Evolutionary conservation across 345 rosid genomes (phyloP).

Genomic region (Citrus glauca): DNA sequence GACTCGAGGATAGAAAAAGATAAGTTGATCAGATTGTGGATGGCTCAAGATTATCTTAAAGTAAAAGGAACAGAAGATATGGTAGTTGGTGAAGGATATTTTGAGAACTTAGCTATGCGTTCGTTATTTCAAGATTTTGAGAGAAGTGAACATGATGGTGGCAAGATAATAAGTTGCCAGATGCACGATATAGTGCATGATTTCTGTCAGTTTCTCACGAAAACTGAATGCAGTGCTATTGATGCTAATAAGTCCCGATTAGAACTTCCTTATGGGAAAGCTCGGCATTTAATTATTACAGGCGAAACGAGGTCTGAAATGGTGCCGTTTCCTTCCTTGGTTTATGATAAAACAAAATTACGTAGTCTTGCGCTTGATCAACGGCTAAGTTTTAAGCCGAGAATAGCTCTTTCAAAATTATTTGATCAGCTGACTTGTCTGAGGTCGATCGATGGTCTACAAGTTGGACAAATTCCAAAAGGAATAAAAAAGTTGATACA

Average conservation of each 20-base stretch:
- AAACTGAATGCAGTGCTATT: not conserved
- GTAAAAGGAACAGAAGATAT: not conserved
- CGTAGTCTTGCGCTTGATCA: slow-evolving; percentile 16
- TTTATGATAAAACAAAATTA: slow-evolving; percentile 1
- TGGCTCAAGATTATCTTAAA: not conserved
- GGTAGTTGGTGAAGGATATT: not conserved
- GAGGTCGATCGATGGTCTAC: not conserved
- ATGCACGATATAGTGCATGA: slow-evolving; percentile 3
- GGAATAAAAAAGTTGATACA: slow-evolving; percentile 10
- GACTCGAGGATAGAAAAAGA: not conserved
- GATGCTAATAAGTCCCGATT: not conserved
- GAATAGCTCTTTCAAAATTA: not conserved
- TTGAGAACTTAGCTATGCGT: not conserved
- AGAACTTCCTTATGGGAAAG: not conserved
- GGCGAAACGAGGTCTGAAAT: fast-evolving
- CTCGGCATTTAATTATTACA: slow-evolving; percentile 14
- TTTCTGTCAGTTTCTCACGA: not conserved
- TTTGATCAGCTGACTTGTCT: not conserved
- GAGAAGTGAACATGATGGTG: not conserved
- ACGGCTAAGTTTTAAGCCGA: fast-evolving
- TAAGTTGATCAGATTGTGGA: not conserved
- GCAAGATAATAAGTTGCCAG: not conserved
- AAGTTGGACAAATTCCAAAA: not conserved
- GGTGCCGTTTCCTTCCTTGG: not conserved
- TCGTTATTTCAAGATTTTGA: not conserved